These are phyloP conservation scores for Stagonosporopsis vannaccii DNA, from an alignment of 2,329 filamentous ascomycete species.

Conservation along the genomic window DNA sequence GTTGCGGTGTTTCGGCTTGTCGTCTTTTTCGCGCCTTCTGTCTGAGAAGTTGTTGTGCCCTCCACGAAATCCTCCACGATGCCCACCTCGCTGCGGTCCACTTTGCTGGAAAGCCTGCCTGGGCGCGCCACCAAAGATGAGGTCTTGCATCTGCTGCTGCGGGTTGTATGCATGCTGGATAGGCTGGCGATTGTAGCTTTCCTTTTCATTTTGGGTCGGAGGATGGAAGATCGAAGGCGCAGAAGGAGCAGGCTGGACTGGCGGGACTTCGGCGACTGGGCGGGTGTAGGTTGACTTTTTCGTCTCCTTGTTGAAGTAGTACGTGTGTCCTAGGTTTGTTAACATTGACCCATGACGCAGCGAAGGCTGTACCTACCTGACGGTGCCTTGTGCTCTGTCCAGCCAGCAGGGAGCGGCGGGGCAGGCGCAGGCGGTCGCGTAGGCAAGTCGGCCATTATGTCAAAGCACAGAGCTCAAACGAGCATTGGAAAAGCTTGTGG, in stretches of 20 bases:
- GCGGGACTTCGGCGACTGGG: slow-evolving; percentile 54
- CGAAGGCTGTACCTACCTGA: slow-evolving; percentile 59
- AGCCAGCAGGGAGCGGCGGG: slow-evolving; percentile 76
- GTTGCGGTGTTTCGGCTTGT: slow-evolving; percentile 82
- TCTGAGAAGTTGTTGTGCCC: slow-evolving; percentile 65
- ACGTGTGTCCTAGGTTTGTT: slow-evolving; percentile 70
- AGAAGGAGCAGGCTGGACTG: slow-evolving; percentile 3
- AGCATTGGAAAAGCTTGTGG: not conserved
- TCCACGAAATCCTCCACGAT: slow-evolving; percentile 48
- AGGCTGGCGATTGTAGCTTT: slow-evolving; percentile 46
- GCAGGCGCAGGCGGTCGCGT: slow-evolving; percentile 40
- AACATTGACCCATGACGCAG: slow-evolving; percentile 29
- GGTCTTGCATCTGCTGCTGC: slow-evolving; percentile 60
- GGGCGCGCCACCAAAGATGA: slow-evolving; percentile 39
- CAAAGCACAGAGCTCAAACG: not conserved
- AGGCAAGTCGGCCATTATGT: slow-evolving; percentile 40
- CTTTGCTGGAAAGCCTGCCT: slow-evolving; percentile 28
- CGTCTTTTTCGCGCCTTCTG: slow-evolving; percentile 72
- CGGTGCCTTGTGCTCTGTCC: slow-evolving; percentile 93
- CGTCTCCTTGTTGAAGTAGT: slow-evolving; percentile 84
- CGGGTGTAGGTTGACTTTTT: slow-evolving; percentile 88
- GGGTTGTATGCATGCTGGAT: slow-evolving; percentile 54
- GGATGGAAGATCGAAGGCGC: slow-evolving; percentile 19
- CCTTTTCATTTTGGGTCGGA: slow-evolving; percentile 33
- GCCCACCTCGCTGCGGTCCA: slow-evolving; percentile 44